Evolutionary conservation across 352 stramenopile species (phyloP).

Genomic region (Phytophthora litchii): DNA sequence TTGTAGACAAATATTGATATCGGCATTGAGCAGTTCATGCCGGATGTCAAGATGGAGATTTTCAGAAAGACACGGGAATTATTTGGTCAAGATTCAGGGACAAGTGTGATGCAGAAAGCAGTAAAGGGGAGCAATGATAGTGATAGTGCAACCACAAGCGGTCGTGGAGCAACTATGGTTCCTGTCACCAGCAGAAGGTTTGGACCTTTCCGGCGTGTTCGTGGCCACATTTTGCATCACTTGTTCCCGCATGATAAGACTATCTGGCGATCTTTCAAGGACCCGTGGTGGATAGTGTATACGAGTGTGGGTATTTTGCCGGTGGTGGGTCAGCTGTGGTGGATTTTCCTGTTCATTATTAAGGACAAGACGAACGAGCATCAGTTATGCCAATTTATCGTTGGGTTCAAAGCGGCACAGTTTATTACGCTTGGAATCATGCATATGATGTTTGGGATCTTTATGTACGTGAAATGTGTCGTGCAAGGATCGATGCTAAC

Average conservation of each 20-base stretch:
- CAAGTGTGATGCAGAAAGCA: slow-evolving; percentile 13
- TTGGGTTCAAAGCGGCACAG: slow-evolving; percentile 90
- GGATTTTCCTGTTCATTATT: slow-evolving; percentile 89
- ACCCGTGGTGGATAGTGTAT: slow-evolving; percentile 83
- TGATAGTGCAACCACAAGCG: neutral
- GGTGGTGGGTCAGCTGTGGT: slow-evolving; percentile 89
- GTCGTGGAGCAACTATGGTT: slow-evolving; percentile 2
- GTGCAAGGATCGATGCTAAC: slow-evolving; percentile 57
- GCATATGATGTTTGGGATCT: slow-evolving; percentile 66
- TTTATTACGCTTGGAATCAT: slow-evolving; percentile 89
- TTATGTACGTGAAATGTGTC: slow-evolving; percentile 78
- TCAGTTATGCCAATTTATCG: slow-evolving; percentile 93
- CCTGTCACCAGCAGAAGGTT: slow-evolving; percentile 19
- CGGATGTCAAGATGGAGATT: slow-evolving; percentile 90
- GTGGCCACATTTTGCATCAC: slow-evolving; percentile 87
- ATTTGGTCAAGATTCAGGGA: slow-evolving; percentile 50
- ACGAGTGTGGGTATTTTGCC: slow-evolving; percentile 84
- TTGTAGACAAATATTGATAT: slow-evolving; percentile 79
- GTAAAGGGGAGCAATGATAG: slow-evolving; percentile 5
- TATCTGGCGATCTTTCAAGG: slow-evolving; percentile 86
- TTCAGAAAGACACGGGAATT: slow-evolving; percentile 84
- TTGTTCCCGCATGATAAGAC: slow-evolving; percentile 89
- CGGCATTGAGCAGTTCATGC: slow-evolving; percentile 87
- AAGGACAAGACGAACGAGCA: slow-evolving; percentile 94
- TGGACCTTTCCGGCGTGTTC: slow-evolving; percentile 45